These are phyloP conservation scores for Mimosa bimucronata DNA, from an alignment of 306 rosid genomes.

Conservation along the genomic window DNA sequence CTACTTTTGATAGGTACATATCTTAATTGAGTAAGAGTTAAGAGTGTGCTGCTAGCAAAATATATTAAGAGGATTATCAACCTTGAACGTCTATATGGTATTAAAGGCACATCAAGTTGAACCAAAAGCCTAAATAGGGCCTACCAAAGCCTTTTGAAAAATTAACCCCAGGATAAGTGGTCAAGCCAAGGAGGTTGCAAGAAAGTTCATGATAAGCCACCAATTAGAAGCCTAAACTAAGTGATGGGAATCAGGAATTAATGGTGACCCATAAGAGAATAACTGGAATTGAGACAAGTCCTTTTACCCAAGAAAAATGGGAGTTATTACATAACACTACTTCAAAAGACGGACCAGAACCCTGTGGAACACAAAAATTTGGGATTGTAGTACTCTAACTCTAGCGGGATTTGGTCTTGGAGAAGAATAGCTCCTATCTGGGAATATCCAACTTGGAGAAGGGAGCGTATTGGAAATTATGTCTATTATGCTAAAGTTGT, in stretches of 20 bases:
- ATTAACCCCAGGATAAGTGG: neutral
- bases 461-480: neutral
- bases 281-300: neutral
- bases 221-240: neutral
- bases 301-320: neutral
- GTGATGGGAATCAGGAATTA: neutral
- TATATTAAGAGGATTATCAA: neutral
- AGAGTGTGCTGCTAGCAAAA: neutral
- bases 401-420: neutral
- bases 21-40: neutral
- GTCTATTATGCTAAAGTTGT: neutral
- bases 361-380: neutral
- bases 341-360: neutral
- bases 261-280: neutral
- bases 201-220: neutral
- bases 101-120: neutral
- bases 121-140: neutral
- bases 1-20: neutral
- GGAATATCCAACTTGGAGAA: neutral
- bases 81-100: neutral
- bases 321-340: neutral
- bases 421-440: neutral
- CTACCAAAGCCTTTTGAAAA: neutral
- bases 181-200: neutral
- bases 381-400: neutral